A percentile compares a stretch with the other conserved stretches of the same genome.
These are phyloP conservation scores for Coemansia sp. DNA, from an alignment of 192 early-diverging fungal species.

Conservation along the genomic window DNA sequence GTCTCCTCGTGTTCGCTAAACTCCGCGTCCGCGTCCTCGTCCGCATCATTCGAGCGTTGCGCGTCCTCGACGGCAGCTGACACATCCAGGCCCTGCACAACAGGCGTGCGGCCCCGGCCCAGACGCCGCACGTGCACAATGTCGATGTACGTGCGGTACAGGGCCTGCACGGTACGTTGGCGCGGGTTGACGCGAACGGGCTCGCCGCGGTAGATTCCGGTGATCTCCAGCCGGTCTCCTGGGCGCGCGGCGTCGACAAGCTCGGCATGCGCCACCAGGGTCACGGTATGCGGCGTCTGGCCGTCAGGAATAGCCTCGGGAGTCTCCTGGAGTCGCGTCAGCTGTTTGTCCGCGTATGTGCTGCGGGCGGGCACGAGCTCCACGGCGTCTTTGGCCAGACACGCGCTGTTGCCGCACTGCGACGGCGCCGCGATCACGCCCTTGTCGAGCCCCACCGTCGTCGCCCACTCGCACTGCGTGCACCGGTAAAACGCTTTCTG, in stretches of 20 bases:
- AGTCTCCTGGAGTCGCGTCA: slow-evolving; percentile 59
- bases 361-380: slow-evolving; percentile 59
- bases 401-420: slow-evolving; percentile 62
- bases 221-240: slow-evolving; percentile 42
- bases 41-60: slow-evolving; percentile 31
- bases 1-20: slow-evolving; percentile 28
- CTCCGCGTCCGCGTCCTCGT: slow-evolving; percentile 18
- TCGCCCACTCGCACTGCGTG: slow-evolving; percentile 65
- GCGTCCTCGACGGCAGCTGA: slow-evolving; percentile 58
- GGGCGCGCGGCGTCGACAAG: slow-evolving; percentile 61
- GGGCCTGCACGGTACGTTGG: not conserved
- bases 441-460: slow-evolving; percentile 61
- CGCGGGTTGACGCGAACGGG: slow-evolving; percentile 34
- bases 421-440: slow-evolving; percentile 44
- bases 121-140: slow-evolving; percentile 25
- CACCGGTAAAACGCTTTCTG: slow-evolving; percentile 94
- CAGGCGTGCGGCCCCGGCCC: slow-evolving; percentile 19
- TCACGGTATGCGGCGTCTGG: slow-evolving; percentile 52
- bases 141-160: slow-evolving; percentile 21
- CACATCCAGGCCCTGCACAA: slow-evolving; percentile 55
- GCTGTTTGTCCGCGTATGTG: slow-evolving; percentile 83
- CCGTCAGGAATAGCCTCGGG: slow-evolving; percentile 59
- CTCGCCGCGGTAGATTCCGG: slow-evolving; percentile 42
- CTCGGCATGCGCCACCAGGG: slow-evolving; percentile 58
- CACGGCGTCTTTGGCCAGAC: slow-evolving; percentile 58